A percentile compares a stretch with the other conserved stretches of the same genome.
phyloP scores from a whole-genome alignment of 2,329 filamentous ascomycete genomes.

The Penicillium hesseltinei region DNA sequence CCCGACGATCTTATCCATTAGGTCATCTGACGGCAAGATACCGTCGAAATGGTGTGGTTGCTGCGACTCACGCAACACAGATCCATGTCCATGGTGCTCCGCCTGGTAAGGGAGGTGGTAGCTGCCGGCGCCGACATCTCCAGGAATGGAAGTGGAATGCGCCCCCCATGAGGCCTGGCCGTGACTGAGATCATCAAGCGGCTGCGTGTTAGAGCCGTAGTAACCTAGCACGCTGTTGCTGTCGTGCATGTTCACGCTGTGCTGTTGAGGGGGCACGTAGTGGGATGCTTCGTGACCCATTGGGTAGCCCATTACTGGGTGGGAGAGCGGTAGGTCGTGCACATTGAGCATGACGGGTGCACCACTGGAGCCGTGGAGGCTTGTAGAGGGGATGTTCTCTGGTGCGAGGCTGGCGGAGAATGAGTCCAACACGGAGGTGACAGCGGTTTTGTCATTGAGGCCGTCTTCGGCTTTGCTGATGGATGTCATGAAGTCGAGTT shows the following conservation, averaged over 20 bases:
- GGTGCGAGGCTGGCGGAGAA: conserved; percentile 33
- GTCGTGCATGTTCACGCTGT: conserved; percentile 32
- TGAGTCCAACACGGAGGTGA: conserved; percentile 37
- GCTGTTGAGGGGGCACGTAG: conserved; percentile 34
- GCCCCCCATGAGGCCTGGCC: conserved; percentile 31
- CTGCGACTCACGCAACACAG: conserved; percentile 35
- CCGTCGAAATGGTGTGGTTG: conserved; percentile 34
- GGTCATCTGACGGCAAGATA: conserved; percentile 35
- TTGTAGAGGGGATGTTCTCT: conserved; percentile 32
- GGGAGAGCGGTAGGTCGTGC: conserved; percentile 36
- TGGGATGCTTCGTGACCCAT: conserved; percentile 34
- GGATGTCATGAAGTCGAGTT: conserved; percentile 36
- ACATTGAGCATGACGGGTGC: conserved; percentile 36
- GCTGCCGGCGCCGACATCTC: conserved; percentile 30
- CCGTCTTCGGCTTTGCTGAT: conserved; percentile 38
- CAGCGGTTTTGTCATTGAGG: conserved; percentile 35
- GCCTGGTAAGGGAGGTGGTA: conserved; percentile 35
- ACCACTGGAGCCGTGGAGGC: conserved; percentile 29
- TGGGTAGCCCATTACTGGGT: conserved; percentile 32
- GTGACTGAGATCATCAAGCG: conserved; percentile 38
- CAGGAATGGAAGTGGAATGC: conserved; percentile 30
- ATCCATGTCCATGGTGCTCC: conserved; percentile 31
- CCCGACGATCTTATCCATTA: conserved; percentile 40
- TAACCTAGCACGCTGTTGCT: conserved; percentile 34
- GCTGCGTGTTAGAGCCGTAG: conserved; percentile 31